Evolutionary conservation across 1,139 yeast species (phyloP).

Genomic region (Suhomyces kunorum): DNA sequence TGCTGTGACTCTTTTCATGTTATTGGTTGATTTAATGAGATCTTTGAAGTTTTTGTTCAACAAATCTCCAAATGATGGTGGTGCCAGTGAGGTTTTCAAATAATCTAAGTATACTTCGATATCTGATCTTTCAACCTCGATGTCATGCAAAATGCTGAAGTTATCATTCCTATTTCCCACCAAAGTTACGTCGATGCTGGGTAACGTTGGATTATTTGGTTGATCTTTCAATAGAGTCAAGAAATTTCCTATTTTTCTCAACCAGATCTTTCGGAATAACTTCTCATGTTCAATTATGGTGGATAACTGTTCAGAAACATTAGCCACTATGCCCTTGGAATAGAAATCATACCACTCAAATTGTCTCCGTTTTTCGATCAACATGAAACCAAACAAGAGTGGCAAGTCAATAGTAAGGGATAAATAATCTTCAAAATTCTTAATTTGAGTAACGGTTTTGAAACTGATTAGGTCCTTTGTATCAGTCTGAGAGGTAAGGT

Average conservation of each 20-base stretch:
- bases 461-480: conserved; percentile 18
- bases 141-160: conserved; percentile 26
- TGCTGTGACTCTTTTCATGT: conserved; percentile 41
- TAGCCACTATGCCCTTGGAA: conserved; percentile 49
- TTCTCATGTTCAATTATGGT: conserved; percentile 60
- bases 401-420: conserved; percentile 74
- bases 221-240: conserved; percentile 34
- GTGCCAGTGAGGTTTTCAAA: conserved; percentile 24
- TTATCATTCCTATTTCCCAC: conserved; percentile 26
- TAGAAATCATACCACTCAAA: conserved; percentile 63
- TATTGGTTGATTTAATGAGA: conserved; percentile 39
- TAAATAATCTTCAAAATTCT: conserved; percentile 46
- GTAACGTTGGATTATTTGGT: conserved; percentile 28
- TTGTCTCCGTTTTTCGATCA: conserved; percentile 71
- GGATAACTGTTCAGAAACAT: conserved; percentile 61
- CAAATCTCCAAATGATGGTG: conserved; percentile 37
- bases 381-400: conserved; percentile 70
- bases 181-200: conserved; percentile 45
- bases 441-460: conserved; percentile 32
- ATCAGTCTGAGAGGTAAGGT: conserved; percentile 13
- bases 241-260: conserved; percentile 55
- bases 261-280: conserved; percentile 62
- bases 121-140: conserved; percentile 42
- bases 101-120: conserved; percentile 37
- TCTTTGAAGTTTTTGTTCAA: conserved; percentile 52